Base-by-base conservation (phyloP, 352 stramenopile genomes). In the Globisporangium nodosum region DNA sequence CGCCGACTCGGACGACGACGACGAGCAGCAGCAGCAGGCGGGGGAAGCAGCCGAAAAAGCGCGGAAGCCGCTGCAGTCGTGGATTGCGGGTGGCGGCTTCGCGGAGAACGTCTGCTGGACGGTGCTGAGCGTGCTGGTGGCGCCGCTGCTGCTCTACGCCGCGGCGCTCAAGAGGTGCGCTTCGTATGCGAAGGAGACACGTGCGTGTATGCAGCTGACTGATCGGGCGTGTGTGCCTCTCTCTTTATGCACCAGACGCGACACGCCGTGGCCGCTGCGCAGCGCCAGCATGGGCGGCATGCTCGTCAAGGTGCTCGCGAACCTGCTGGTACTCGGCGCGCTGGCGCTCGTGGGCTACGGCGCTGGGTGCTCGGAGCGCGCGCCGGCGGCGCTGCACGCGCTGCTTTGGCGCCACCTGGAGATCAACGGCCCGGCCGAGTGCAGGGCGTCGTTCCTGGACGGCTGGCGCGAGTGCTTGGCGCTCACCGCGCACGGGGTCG, bases 101-200 rank as follows among this genome's bases (percentile, higher is more conserved):
- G 13, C 76, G 9, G 69, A 85, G 60, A 89, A 90, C 60, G 54
- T 79, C 7, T 33, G 56, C 48, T 92, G 82, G 82, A 92, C 80
- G 12, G 58, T 72, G 6, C 68, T 75, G 37, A 67, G 63, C 0
- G 48, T 78, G 45, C 45, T 60, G 5, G 57, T 85, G 3, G 71
- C 61, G 15, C 78, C 82, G 0, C 20, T 89, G 56, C 57, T 77
- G 56, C 51, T 88, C 21, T 90, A 89, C 60, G 57, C 58, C 0
- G 64, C 66, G 8, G 40, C 79, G 11, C 56, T 67, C 18, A 59
- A 60, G 39, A 46, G 59, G 59, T 65, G 35, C 24, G 30, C 16
- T 24, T 37, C 15, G 8, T 35, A 13, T 37, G 33, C 33, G 33
- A 11, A 37, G 33, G 24, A 27, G 24, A 27, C 24, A 27, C 31